Evolutionary conservation across 371 early-diverging fungal genomes (phyloP).

Genomic region (Mycotypha africana): DNA sequence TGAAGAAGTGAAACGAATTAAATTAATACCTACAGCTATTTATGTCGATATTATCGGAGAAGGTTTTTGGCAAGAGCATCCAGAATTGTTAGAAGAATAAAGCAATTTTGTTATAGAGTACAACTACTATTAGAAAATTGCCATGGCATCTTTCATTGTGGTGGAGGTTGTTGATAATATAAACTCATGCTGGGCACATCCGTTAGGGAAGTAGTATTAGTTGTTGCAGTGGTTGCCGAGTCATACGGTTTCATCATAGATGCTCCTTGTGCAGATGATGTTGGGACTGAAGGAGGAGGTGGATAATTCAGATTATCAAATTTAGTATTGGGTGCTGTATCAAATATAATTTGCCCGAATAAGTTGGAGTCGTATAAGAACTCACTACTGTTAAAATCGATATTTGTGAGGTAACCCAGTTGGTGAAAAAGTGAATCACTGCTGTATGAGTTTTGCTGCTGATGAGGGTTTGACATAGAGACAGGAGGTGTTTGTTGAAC

Average conservation of each 20-base stretch:
- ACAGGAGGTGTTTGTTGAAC: slow-evolving; percentile 4
- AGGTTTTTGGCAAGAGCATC: slow-evolving; percentile 69
- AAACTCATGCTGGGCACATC: too few relatives aligned
- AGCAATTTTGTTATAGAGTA: background rate
- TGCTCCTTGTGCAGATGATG: too few relatives aligned
- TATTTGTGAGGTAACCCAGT: too few relatives aligned
- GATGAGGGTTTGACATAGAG: background rate
- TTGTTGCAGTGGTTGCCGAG: too few relatives aligned
- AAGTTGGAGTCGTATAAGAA: slow-evolving; percentile 35
- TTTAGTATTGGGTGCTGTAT: too few relatives aligned
- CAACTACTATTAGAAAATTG: too few relatives aligned
- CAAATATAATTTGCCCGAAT: slow-evolving; percentile 45
- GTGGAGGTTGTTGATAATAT: too few relatives aligned
- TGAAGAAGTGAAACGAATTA: slow-evolving; percentile 24
- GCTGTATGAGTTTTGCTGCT: background rate
- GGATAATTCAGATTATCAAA: too few relatives aligned
- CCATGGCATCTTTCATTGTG: too few relatives aligned
- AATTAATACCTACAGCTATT: slow-evolving; percentile 43
- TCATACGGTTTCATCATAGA: too few relatives aligned
- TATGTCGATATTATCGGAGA: slow-evolving; percentile 87
- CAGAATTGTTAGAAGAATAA: slow-evolving; percentile 17
- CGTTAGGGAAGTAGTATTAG: too few relatives aligned
- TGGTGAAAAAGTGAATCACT: background rate
- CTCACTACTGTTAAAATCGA: slow-evolving; percentile 38
- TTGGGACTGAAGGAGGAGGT: too few relatives aligned